Percentiles rank a stretch among this genome's conserved stretches.
These are phyloP conservation scores for Dactylellina sp. DNA, from an alignment of 2,329 filamentous ascomycete species.

Conservation along the genomic window DNA sequence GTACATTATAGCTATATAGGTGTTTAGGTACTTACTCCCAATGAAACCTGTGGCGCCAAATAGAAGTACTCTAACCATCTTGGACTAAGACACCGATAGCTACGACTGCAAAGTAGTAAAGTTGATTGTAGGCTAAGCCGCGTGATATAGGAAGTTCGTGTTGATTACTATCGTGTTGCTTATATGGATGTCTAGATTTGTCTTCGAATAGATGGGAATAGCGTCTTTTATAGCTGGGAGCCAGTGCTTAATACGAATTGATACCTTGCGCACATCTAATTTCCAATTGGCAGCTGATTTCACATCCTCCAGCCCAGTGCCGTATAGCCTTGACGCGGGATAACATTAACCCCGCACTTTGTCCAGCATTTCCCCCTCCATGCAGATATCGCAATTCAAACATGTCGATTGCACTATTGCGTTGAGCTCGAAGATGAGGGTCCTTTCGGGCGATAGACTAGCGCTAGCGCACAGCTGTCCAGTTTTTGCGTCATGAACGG, in stretches of 20 bases:
- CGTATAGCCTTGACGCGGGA: not conserved
- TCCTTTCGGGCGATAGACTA: conserved; percentile 11
- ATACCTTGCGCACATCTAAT: too few relatives aligned
- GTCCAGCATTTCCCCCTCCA: not conserved
- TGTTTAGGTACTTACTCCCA: conserved; percentile 57
- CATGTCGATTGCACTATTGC: conserved; percentile 26
- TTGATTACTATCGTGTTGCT: too few relatives aligned
- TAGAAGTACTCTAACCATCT: conserved; percentile 62
- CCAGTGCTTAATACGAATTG: too few relatives aligned
- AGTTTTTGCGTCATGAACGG: too few relatives aligned
- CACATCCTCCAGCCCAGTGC: too few relatives aligned
- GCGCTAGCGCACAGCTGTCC: too few relatives aligned
- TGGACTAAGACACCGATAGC: conserved; percentile 5
- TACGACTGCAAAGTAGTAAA: too few relatives aligned
- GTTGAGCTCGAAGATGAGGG: not conserved
- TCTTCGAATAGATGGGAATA: not conserved
- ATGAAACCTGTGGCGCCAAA: conserved; percentile 63
- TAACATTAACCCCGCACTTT: not conserved
- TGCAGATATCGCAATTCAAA: conserved; percentile 28
- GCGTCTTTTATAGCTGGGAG: too few relatives aligned
- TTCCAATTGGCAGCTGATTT: too few relatives aligned
- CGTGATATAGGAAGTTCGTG: too few relatives aligned
- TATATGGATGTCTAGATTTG: not conserved
- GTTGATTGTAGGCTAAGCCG: too few relatives aligned
- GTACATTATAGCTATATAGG: conserved; percentile 26